phyloP scores from a whole-genome alignment of 805 yeast species.

The Tetrapisispora phaffii region DNA sequence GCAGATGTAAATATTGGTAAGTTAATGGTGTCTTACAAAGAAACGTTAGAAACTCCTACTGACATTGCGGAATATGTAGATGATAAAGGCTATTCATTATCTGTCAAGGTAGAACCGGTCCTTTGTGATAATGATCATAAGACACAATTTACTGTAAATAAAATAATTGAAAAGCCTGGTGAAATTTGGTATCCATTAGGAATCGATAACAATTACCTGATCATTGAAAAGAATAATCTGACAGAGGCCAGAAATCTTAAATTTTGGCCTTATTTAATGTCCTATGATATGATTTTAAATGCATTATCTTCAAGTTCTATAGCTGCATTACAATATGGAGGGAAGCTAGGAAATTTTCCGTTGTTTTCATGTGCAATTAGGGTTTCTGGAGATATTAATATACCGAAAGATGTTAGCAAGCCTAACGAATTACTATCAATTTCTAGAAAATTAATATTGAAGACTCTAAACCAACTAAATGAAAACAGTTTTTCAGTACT shows the following conservation, averaged over 20 bases:
- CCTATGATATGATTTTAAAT: constrained; percentile 43
- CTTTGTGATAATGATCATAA: neutral
- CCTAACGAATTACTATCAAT: constrained; percentile 36
- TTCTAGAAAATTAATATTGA: constrained; percentile 37
- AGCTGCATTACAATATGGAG: constrained; percentile 60
- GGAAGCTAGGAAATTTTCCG: constrained; percentile 38
- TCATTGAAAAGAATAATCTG: constrained; percentile 22
- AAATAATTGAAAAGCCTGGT: neutral
- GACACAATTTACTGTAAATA: neutral
- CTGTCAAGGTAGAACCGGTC: constrained; percentile 13
- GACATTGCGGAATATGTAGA: constrained; percentile 6
- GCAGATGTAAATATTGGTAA: constrained; percentile 75
- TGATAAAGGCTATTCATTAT: constrained; percentile 14
- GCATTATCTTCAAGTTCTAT: constrained; percentile 48
- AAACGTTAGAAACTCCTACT: constrained; percentile 35
- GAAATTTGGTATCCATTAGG: constrained; percentile 23
- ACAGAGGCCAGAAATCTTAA: constrained; percentile 18
- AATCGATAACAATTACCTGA: constrained; percentile 29
- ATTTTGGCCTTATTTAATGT: constrained; percentile 40
- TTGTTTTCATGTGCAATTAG: constrained; percentile 52
- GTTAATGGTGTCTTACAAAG: constrained; percentile 85
- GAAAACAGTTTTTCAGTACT: constrained; percentile 41
- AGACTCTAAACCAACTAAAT: constrained; percentile 24
- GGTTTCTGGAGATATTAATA: constrained; percentile 38
- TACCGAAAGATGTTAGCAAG: constrained; percentile 41